These are phyloP conservation scores for Diaporthe sp. DNA, from an alignment of 2,329 filamentous ascomycete genomes.

Conservation along the genomic window DNA sequence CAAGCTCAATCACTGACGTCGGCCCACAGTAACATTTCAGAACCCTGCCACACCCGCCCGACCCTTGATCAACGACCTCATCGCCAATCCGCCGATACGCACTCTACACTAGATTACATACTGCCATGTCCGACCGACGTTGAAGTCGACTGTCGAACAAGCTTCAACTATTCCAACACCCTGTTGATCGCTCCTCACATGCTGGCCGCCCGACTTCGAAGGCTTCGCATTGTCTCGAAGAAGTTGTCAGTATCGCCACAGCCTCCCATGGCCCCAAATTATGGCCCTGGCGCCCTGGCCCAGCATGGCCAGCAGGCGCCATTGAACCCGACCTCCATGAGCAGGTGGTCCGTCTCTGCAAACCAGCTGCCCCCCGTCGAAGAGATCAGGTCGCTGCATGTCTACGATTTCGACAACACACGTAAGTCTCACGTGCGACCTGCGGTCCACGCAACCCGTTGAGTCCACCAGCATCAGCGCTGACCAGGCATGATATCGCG, in stretches of 20 bases:
- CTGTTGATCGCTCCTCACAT: not conserved
- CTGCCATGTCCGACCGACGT: not conserved
- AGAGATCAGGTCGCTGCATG: constrained; percentile 83
- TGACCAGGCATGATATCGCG: constrained; percentile 40
- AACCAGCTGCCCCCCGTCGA: constrained; percentile 57
- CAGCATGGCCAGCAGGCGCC: constrained; percentile 36
- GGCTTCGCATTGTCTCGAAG: constrained; percentile 23
- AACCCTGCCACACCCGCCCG: constrained; percentile 4
- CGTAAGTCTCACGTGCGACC: constrained; percentile 63
- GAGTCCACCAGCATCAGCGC: constrained; percentile 15
- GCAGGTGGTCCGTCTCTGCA: constrained; percentile 41
- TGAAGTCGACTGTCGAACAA: not conserved
- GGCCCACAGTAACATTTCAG: constrained; percentile 9
- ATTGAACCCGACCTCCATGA: constrained; percentile 41
- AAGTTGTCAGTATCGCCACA: constrained; percentile 14
- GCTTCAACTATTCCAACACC: too few relatives aligned
- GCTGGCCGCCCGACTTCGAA: constrained; percentile 27
- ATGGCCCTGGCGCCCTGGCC: constrained; percentile 39
- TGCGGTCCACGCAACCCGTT: constrained; percentile 38
- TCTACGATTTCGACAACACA: constrained; percentile 99
- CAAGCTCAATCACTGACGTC: not conserved
- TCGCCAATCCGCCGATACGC: not conserved
- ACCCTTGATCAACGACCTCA: constrained; percentile 35
- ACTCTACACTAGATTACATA: not conserved
- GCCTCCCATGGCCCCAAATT: constrained; percentile 36